Base-by-base conservation (phyloP, 1,139 yeast species). In the Suhomyces yuchorum region DNA sequence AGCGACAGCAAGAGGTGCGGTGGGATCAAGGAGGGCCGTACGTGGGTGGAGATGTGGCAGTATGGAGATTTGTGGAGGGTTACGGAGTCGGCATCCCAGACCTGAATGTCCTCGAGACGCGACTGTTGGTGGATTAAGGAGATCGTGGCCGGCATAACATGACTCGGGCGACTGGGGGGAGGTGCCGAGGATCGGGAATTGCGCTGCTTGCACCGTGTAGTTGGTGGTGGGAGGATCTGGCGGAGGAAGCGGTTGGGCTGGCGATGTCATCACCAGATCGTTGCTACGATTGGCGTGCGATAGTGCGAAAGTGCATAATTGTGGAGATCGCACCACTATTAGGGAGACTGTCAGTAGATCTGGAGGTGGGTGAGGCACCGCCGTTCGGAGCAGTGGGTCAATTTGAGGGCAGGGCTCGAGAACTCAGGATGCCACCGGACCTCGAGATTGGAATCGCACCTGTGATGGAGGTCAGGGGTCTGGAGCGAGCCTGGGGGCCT, bases 1-100 rank as follows among this genome's bases (percentile, higher is more conserved):
- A 57, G 58, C 8, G 61, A 47, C 33, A 54, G 56, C 6, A 72
- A 49, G 30, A 74, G 54, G 48, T 63, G 65, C 2, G 71, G 40
- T 2, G 79, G 78, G 14, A 72, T 56, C 40, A 55, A 48, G 3
- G 32, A 20, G 4, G 47, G 47, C 12, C 20, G 28, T 6, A 44
- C 33, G 14, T 20, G 49, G 48, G 40, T 18, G 30, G 40, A 24
- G 4, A 44, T 28, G 30, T 44, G 41, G 26, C 6, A 19, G 49
- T 61, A 58, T 8, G 47, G 34, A 1, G 43, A 15, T 17, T 14
- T 28, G 33, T 28, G 34, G 19, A 23, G 37, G 3, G 26, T 17
- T 4, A 23, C 3, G 12, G 40, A 3, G 17, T 7, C n/a, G 2
- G 46, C 24, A 14, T 34, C 20, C 72, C 71, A 67, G 44, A 68